Conservation (phyloP, 2,329 filamentous ascomycete species). For the Mycogone perniciosa region DNA sequence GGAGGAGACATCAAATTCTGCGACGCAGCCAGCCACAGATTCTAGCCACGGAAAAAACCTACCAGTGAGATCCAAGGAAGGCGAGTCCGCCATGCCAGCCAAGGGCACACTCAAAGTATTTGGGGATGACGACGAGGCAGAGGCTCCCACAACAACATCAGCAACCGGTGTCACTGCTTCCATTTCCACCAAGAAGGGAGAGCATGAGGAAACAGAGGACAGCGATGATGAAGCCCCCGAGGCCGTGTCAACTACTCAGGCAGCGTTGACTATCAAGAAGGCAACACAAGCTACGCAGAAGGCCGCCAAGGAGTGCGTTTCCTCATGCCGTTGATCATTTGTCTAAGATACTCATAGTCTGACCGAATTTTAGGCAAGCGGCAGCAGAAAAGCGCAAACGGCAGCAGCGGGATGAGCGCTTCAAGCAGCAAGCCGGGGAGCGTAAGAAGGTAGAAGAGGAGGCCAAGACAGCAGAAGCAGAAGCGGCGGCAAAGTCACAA, state of each 20-base stretch:
- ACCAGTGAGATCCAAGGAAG: constrained; percentile 30
- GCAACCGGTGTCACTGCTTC: background rate
- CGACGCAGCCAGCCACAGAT: constrained; percentile 13
- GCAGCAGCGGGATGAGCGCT: constrained; percentile 46
- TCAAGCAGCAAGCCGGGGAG: constrained; percentile 49
- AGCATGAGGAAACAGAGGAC: constrained; percentile 35
- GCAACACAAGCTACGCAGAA: constrained; percentile 42
- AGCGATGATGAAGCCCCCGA: constrained; percentile 53
- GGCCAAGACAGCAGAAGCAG: constrained; percentile 19
- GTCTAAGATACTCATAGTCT: background rate
- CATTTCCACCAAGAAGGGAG: constrained; percentile 16
- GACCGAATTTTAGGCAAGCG: constrained; percentile 35
- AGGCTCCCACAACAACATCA: constrained; percentile 8
- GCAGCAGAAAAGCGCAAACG: constrained; percentile 49
- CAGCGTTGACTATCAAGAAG: constrained; percentile 40
- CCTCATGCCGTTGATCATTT: background rate
- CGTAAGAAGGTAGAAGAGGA: constrained; percentile 34
- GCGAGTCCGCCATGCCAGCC: constrained; percentile 15
- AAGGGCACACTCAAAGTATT: constrained; percentile 29
- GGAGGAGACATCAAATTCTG: constrained; percentile 3
- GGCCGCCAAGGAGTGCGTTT: constrained; percentile 45
- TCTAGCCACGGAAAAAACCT: constrained; percentile 24
- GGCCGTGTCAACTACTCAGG: constrained; percentile 48
- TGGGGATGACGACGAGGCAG: constrained; percentile 28
- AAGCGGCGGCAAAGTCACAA: constrained; percentile 17